Percentiles rank a stretch among this genome's conserved stretches.
These are phyloP conservation scores for Plasmodium adleri DNA, from an alignment of 169 alveolate species.

Conservation along the genomic window DNA sequence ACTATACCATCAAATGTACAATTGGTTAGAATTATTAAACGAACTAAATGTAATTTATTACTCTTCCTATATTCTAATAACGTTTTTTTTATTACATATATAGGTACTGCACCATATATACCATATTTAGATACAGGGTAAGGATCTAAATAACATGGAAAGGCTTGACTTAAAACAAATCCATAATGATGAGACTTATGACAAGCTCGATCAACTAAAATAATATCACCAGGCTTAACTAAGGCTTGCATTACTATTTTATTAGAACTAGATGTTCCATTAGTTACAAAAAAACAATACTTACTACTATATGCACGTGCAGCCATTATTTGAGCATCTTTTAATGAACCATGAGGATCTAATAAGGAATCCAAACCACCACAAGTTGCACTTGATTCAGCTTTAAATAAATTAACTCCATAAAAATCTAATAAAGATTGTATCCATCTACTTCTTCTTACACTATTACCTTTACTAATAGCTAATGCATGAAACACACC, in stretches of 20 bases:
- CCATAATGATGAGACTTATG: conserved; percentile 85
- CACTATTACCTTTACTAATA: conserved; percentile 81
- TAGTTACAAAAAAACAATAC: conserved; percentile 82
- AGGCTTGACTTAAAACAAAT: conserved; percentile 78
- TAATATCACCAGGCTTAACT: conserved; percentile 81
- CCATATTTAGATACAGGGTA: conserved; percentile 80
- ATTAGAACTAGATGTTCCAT: conserved; percentile 84
- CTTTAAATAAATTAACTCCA: conserved; percentile 82
- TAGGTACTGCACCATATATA: conserved; percentile 83
- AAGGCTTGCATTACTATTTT: conserved; percentile 81
- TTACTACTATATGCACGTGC: conserved; percentile 81
- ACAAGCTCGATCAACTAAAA: conserved; percentile 83
- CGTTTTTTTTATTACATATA: conserved; percentile 74
- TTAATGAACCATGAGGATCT: conserved; percentile 84
- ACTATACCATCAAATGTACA: conserved; percentile 85
- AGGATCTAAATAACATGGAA: conserved; percentile 83
- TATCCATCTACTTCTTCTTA: conserved; percentile 80
- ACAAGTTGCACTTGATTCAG: conserved; percentile 83
- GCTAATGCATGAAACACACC: conserved; percentile 86
- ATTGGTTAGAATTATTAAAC: conserved; percentile 76
- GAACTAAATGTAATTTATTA: conserved; percentile 73
- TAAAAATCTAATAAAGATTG: conserved; percentile 80
- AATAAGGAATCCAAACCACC: conserved; percentile 83
- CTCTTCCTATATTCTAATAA: conserved; percentile 76
- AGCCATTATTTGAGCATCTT: conserved; percentile 83